phyloP scores from a whole-genome alignment of 257 asterid genomes.

The Plantago elongata region DNA sequence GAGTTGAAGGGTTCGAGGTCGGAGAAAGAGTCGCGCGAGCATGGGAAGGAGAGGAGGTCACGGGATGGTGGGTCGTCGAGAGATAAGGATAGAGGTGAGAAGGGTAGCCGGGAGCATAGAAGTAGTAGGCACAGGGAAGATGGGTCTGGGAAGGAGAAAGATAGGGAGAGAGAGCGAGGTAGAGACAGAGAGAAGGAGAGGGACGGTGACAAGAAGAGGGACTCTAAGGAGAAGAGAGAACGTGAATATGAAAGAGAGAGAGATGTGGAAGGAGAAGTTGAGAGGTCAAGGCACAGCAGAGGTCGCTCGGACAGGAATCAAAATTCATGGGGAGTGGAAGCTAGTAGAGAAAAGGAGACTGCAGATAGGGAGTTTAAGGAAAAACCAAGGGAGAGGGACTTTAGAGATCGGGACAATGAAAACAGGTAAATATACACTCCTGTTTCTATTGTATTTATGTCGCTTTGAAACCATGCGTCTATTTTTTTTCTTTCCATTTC shows the following conservation, averaged over 20 bases:
- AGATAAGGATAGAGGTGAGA: slow-evolving; percentile 29
- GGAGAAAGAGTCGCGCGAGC: slow-evolving; percentile 36
- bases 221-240: slow-evolving; percentile 34
- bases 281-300: slow-evolving; percentile 38
- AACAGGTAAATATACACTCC: slow-evolving; percentile 36
- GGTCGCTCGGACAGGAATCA: slow-evolving; percentile 33
- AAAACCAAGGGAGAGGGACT: slow-evolving; percentile 32
- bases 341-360: slow-evolving; percentile 30
- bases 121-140: slow-evolving; percentile 27
- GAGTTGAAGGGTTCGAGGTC: slow-evolving; percentile 39
- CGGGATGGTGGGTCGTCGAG: slow-evolving; percentile 33
- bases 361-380: slow-evolving; percentile 34
- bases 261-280: slow-evolving; percentile 37
- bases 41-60: slow-evolving; percentile 38
- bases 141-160: slow-evolving; percentile 31
- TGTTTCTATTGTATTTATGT: not conserved
- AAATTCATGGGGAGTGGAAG: slow-evolving; percentile 35
- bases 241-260: slow-evolving; percentile 38
- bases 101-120: slow-evolving; percentile 10
- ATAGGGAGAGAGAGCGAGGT: slow-evolving; percentile 17
- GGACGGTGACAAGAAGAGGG: slow-evolving; percentile 18
- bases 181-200: slow-evolving; percentile 27
- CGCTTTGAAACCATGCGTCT: not conserved
- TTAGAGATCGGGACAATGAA: slow-evolving; percentile 37
- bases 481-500: not conserved